These are phyloP conservation scores for Candida sojae DNA, from an alignment of 1,139 yeast species.

Conservation along the genomic window DNA sequence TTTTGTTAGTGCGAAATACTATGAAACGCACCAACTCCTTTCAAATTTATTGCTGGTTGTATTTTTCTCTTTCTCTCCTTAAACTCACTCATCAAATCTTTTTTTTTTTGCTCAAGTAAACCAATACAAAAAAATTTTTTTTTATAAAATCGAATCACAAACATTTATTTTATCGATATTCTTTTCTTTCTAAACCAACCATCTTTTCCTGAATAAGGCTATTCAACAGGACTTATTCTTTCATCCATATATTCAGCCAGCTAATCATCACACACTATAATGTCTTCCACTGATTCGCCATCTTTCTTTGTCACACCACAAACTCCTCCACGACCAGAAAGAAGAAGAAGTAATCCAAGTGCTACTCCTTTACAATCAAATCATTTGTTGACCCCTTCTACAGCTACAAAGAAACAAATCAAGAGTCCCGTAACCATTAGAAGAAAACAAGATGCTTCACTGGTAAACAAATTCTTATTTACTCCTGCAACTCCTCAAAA, in stretches of 20 bases:
- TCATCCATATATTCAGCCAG: not conserved
- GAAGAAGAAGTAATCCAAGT: slow-evolving; percentile 1
- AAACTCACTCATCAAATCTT: not conserved
- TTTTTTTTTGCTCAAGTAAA: no score
- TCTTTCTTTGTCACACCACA: slow-evolving; percentile 8
- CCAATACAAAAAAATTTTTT: not conserved
- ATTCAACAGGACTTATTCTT: not conserved
- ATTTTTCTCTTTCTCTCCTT: not conserved
- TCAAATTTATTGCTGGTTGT: no score
- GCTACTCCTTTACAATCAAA: slow-evolving; percentile 6
- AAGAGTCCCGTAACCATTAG: slow-evolving; percentile 3
- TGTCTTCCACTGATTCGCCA: slow-evolving; percentile 5
- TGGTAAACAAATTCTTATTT: slow-evolving; percentile 19
- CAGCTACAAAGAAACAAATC: slow-evolving; percentile 5
- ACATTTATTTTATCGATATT: not conserved
- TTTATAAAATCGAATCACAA: not conserved
- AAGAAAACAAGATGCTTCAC: slow-evolving; percentile 3
- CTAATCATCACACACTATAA: not conserved
- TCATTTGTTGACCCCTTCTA: slow-evolving; percentile 10
- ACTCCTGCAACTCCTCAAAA: slow-evolving; percentile 44
- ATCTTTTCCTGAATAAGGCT: not conserved
- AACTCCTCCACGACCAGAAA: slow-evolving; percentile 10
- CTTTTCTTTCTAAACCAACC: not conserved
- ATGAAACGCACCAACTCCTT: no score
- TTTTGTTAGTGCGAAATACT: no score